phyloP scores from a whole-genome alignment of 495 filamentous ascomycete genomes.

The Penicillium lividum region DNA sequence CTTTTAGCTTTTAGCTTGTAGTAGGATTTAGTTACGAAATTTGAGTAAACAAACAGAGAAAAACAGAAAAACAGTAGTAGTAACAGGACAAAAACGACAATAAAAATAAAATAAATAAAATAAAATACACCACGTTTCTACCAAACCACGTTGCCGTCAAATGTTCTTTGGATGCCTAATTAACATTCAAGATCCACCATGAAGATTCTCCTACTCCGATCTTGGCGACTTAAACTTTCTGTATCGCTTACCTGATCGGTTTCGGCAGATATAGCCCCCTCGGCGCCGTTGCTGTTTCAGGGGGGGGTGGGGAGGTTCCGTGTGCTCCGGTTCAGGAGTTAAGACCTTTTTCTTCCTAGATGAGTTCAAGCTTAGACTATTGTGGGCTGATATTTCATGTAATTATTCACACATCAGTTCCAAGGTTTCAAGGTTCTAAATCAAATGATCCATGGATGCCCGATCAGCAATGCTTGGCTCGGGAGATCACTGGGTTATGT shows the following conservation, averaged over 20 bases:
- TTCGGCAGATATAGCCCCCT: neutral
- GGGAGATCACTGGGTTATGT: slow-evolving; percentile 1
- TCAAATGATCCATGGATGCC: slow-evolving; percentile 2
- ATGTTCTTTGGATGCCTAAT: too few relatives aligned
- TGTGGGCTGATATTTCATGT: neutral
- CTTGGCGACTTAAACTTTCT: neutral
- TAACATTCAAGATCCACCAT: too few relatives aligned
- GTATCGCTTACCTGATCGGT: neutral
- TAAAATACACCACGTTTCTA: too few relatives aligned
- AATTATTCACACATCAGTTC: neutral
- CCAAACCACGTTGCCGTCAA: too few relatives aligned
- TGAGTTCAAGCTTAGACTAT: neutral
- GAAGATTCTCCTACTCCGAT: neutral
- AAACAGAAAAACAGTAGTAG: too few relatives aligned
- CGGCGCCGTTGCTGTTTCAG: neutral
- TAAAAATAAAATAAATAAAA: too few relatives aligned
- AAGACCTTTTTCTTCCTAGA: neutral
- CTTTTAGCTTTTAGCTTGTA: too few relatives aligned
- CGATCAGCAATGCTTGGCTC: slow-evolving; percentile 6
- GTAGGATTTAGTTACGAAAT: too few relatives aligned
- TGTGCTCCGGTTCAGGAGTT: neutral
- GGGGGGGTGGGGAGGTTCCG: neutral
- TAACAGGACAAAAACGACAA: too few relatives aligned
- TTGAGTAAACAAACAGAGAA: too few relatives aligned
- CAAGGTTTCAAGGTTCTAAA: neutral